A percentile compares a stretch with the other conserved stretches of the same genome.
phyloP scores from a whole-genome alignment of 805 yeast genomes.

The Huiozyma naganishii region DNA sequence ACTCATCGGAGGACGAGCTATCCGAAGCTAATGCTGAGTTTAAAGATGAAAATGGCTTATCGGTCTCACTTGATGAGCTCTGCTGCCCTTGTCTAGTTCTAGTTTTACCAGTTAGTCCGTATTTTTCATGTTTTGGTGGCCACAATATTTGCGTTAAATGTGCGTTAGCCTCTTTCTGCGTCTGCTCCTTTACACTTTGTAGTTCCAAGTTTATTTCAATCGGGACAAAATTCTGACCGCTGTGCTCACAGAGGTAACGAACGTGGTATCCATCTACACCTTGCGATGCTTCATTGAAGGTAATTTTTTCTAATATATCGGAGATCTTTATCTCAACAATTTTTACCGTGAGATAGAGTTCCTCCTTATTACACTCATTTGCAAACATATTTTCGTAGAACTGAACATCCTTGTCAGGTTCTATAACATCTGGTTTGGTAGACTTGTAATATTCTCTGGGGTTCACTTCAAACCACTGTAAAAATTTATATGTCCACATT shows the following conservation, averaged over 20 bases:
- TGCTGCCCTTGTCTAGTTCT: too few species aligned
- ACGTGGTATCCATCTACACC: conserved; percentile 7
- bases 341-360: conserved; percentile 44
- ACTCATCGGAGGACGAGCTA: conserved; percentile 1
- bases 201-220: conserved; percentile 8
- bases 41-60: background rate
- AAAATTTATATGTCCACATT: conserved; percentile 36
- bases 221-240: conserved; percentile 7
- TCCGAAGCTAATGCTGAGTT: background rate
- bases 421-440: conserved; percentile 9
- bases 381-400: conserved; percentile 8
- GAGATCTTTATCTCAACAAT: conserved; percentile 30
- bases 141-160: conserved; percentile 10
- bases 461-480: conserved; percentile 30
- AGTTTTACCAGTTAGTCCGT: background rate
- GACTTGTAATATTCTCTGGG: conserved; percentile 15
- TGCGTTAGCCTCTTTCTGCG: conserved; percentile 10
- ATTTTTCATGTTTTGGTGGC: background rate
- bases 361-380: conserved; percentile 27
- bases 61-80: background rate
- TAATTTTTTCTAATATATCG: conserved; percentile 34
- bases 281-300: conserved; percentile 17
- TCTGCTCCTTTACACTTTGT: conserved; percentile 1
- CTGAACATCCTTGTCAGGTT: conserved; percentile 6
- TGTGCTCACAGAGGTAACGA: conserved; percentile 12